Evolutionary conservation across 352 stramenopile species (phyloP), one percentile per base, ranked within the genome.

Genomic region (Thalassiosira oceanica): DNA sequence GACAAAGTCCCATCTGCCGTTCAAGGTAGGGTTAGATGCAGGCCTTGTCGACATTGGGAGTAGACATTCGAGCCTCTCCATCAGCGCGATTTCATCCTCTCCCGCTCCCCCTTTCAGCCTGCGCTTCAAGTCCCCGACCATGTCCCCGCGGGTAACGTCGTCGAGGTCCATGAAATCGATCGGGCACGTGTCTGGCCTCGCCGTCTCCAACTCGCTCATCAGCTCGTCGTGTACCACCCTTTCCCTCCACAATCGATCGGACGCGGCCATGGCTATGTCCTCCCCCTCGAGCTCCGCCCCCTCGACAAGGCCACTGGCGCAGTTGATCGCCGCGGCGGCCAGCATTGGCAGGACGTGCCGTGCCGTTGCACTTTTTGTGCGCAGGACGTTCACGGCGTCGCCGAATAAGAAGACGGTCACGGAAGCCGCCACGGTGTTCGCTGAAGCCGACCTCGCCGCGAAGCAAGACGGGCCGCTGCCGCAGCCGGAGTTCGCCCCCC

Each of bases 341-440:
- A 70, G 48, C 10, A 53, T 44, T 54, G 51, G 39, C 0, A 70
- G 48, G 33, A 24, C n/a, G n/a, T n/a, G n/a, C n/a, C n/a, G n/a
- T n/a, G n/a, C n/a, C n/a, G n/a, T n/a, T n/a, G n/a, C n/a, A n/a
- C n/a, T 67, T 13, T 55, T 51, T 1, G 7, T 6, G 3, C 45
- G 35, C 44, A 76, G 58, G 53, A 78, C 15, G 62, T 64, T 5
- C 49, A 77, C 44, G 78, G 68, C 80, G 51, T 84, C 60, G 27
- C 83, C 83, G 68, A 90, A 90, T n/a, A 90, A 56, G 35, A 90
- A 83, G 15, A 90, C 61, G 3, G 69, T 61, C 3, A 90, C 27
- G 11, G 67, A 70, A 0, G 77, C 61, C 44, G 35, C 39, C 20
- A 77, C 44, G 13, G 8, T 26, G n/a, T 49, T 49, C 21, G 16